phyloP scores from a whole-genome alignment of 1,139 yeast species.

The Pichia sp. region DNA sequence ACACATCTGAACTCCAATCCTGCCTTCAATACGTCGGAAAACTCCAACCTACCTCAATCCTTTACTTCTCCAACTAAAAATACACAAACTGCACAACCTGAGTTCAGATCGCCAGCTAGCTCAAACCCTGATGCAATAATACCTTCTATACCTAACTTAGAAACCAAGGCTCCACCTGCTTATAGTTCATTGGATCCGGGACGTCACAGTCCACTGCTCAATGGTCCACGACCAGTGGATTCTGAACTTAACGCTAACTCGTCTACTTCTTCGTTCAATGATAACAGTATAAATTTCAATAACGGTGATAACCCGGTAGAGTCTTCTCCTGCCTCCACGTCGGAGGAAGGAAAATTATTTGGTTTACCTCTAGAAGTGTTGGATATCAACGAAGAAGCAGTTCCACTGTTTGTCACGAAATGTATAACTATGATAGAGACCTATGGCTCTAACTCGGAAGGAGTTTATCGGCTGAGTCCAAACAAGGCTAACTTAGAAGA shows the following conservation, averaged over 20 bases:
- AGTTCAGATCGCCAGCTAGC: neutral
- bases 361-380: slow-evolving; percentile 78
- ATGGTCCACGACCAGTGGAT: slow-evolving; percentile 28
- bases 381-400: slow-evolving; percentile 82
- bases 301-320: neutral
- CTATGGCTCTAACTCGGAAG: slow-evolving; percentile 81
- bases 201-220: slow-evolving; percentile 16
- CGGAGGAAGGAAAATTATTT: slow-evolving; percentile 38
- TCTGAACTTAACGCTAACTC: slow-evolving; percentile 10
- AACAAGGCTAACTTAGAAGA: slow-evolving; percentile 70
- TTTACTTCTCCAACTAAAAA: neutral
- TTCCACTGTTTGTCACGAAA: slow-evolving; percentile 84
- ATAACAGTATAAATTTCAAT: slow-evolving; percentile 12
- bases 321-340: neutral
- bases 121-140: slow-evolving; percentile 1
- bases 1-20: neutral
- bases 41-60: neutral
- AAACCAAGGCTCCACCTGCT: slow-evolving; percentile 10
- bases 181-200: slow-evolving; percentile 30
- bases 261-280: slow-evolving; percentile 11
- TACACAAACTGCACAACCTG: slow-evolving; percentile 1
- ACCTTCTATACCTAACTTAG: slow-evolving; percentile 13
- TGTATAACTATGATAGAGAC: slow-evolving; percentile 84
- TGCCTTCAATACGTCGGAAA: neutral
- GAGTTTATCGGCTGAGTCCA: slow-evolving; percentile 84